phyloP scores from a whole-genome alignment of 495 filamentous ascomycete species.

The Tuber aestivum region DNA sequence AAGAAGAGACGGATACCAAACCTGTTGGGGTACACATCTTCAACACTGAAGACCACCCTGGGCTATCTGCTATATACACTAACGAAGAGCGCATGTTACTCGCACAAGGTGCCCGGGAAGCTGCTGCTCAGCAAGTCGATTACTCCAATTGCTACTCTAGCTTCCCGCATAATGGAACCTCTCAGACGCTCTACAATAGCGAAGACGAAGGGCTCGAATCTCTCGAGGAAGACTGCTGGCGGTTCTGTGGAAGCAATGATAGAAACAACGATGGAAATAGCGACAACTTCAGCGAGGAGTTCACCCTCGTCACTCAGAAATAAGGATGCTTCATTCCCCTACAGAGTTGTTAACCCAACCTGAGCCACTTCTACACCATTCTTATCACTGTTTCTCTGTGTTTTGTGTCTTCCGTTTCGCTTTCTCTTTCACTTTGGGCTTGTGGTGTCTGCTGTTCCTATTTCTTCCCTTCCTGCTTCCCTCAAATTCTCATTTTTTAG shows the following conservation, averaged over 20 bases:
- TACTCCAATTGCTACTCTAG: conserved; percentile 30
- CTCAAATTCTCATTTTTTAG: background rate
- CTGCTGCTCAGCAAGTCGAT: conserved; percentile 2
- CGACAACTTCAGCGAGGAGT: conserved; percentile 26
- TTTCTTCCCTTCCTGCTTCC: background rate
- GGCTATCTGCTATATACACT: background rate
- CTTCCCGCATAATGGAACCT: conserved; percentile 22
- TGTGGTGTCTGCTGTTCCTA: background rate
- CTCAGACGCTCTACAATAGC: conserved; percentile 27
- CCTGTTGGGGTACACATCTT: background rate
- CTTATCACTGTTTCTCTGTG: background rate
- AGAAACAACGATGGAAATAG: conserved; percentile 14
- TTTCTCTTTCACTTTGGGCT: background rate
- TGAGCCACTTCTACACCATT: background rate
- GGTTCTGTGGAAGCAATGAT: conserved; percentile 1
- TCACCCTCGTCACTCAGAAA: conserved; percentile 29
- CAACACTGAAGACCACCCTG: background rate
- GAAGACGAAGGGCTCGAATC: conserved; percentile 12
- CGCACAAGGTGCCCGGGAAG: background rate
- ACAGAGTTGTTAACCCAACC: background rate
- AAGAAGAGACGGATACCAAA: conserved; percentile 5
- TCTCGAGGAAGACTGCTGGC: background rate
- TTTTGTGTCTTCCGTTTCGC: background rate
- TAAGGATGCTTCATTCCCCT: background rate
- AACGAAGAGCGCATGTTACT: background rate